A percentile compares a stretch with the other conserved stretches of the same genome.
Evolutionary conservation across 176 grass and related monocot species (phyloP).

Genomic region (Aechmea fasciata): DNA sequence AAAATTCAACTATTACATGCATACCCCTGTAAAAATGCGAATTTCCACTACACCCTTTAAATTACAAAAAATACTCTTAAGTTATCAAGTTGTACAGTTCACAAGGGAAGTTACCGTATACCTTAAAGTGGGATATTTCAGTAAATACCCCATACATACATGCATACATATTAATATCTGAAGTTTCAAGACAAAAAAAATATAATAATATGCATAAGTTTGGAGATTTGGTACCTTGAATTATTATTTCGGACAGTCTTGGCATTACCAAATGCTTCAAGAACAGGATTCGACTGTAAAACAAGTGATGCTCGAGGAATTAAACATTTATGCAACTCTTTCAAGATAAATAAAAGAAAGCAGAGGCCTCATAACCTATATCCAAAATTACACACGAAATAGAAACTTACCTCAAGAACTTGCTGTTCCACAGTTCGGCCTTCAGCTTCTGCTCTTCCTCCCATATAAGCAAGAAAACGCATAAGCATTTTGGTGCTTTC

Average conservation of each 20-base stretch:
- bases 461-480: conserved; percentile 88
- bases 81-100: not conserved
- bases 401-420: conserved; percentile 72
- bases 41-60: not conserved
- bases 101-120: too few relatives aligned
- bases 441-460: conserved; percentile 53
- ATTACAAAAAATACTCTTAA: not conserved
- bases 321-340: not conserved
- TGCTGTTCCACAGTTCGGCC: conserved; percentile 76
- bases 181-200: conserved; percentile 2
- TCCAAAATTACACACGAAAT: conserved; percentile 7
- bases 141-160: too few relatives aligned
- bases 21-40: not conserved
- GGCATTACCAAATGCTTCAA: conserved; percentile 92
- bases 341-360: conserved; percentile 1
- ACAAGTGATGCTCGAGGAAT: conserved; percentile 5
- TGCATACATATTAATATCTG: too few relatives aligned
- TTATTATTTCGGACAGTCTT: conserved; percentile 95
- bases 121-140: too few relatives aligned
- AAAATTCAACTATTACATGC: not conserved
- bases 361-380: not conserved
- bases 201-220: conserved; percentile 3
- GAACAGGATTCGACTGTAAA: conserved; percentile 85
- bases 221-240: conserved; percentile 48
- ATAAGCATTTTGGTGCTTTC: conserved; percentile 92